Conservation (phyloP, 2,329 filamentous ascomycete species). For the Colletotrichum melonis region DNA sequence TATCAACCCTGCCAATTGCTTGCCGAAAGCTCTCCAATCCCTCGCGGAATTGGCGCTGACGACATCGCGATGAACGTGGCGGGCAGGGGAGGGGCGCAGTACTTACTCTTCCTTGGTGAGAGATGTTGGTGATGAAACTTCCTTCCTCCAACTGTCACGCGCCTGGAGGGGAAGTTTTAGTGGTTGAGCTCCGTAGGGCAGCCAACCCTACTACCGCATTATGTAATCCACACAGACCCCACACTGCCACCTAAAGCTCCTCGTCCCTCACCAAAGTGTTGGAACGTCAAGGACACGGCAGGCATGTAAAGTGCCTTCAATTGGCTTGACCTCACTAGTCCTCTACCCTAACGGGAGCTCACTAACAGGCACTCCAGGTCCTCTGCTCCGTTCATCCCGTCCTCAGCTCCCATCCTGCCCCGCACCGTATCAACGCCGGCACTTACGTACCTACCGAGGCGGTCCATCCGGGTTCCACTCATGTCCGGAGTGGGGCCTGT, state of each 20-base stretch:
- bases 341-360: background rate
- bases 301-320: background rate
- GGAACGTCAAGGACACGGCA: background rate
- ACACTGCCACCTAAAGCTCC: background rate
- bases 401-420: background rate
- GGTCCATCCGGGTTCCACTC: background rate
- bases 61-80: background rate
- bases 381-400: background rate
- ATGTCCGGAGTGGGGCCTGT: background rate
- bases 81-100: background rate
- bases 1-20: background rate
- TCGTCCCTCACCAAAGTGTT: background rate
- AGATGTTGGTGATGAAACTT: conserved; percentile 38
- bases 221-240: conserved; percentile 14
- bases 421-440: background rate
- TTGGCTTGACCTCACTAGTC: background rate
- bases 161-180: conserved; percentile 30
- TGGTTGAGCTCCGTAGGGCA: conserved; percentile 35
- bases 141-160: conserved; percentile 14
- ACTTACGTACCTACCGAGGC: background rate
- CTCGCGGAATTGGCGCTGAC: background rate
- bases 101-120: conserved; percentile 38
- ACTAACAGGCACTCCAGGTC: too few species aligned
- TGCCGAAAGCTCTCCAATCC: background rate
- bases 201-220: conserved; percentile 31